phyloP scores from a whole-genome alignment of 2,329 filamentous ascomycete species.

The Beauveria medogensis region DNA sequence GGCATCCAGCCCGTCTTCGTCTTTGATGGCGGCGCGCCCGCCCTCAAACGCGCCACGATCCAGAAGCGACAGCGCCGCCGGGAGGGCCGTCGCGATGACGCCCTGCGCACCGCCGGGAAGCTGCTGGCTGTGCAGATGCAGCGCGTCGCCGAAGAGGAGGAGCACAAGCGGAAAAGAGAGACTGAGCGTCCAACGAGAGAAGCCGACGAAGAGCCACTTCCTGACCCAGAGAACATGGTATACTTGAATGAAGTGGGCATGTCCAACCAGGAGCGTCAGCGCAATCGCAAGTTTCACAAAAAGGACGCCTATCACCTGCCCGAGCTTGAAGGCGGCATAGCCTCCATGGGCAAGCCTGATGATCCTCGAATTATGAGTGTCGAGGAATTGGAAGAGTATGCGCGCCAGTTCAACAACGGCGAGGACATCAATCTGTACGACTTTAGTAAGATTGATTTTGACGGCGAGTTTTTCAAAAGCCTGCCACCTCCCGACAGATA shows the following conservation, averaged over 20 bases:
- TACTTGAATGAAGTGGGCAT: conserved; percentile 89
- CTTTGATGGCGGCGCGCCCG: conserved; percentile 90
- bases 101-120: conserved; percentile 81
- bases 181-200: conserved; percentile 31
- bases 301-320: conserved; percentile 94
- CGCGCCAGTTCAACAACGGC: conserved; percentile 81
- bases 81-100: conserved; percentile 89
- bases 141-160: conserved; percentile 77
- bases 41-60: conserved; percentile 86
- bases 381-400: conserved; percentile 89
- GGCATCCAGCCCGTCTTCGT: conserved; percentile 96
- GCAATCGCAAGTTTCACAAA: conserved; percentile 73
- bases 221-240: conserved; percentile 61
- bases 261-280: conserved; percentile 64
- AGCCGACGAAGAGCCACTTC: conserved; percentile 58
- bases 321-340: conserved; percentile 69
- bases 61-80: conserved; percentile 66
- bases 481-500: conserved; percentile 85
- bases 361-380: conserved; percentile 95
- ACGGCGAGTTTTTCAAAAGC: conserved; percentile 90
- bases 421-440: conserved; percentile 91
- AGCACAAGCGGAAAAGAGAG: conserved; percentile 49
- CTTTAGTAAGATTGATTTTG: conserved; percentile 97
- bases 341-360: conserved; percentile 80
- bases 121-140: conserved; percentile 92